Percentiles rank a stretch among this genome's conserved stretches.
phyloP scores from a whole-genome alignment of 2,329 filamentous ascomycete species.

The Penicillium sp. region DNA sequence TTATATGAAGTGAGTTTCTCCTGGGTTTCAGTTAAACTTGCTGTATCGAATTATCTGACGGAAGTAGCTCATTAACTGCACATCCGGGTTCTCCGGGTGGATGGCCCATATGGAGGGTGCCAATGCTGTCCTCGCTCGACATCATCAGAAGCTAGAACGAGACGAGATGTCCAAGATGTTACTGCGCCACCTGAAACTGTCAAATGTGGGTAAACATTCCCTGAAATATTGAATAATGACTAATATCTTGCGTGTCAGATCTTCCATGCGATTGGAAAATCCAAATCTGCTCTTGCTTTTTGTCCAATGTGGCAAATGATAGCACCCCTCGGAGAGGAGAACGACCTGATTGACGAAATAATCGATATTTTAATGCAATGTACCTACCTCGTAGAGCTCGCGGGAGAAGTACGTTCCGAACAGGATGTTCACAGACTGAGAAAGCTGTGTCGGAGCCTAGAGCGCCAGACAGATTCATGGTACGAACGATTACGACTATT shows the following conservation, averaged over 20 bases:
- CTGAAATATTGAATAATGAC: neutral
- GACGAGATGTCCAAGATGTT: conserved; percentile 15
- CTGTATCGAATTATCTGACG: neutral
- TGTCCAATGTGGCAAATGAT: conserved; percentile 16
- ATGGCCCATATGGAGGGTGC: conserved; percentile 24
- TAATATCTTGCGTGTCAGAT: conserved; percentile 1
- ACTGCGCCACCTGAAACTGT: conserved; percentile 18
- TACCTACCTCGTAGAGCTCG: conserved; percentile 11
- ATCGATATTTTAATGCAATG: conserved; percentile 22
- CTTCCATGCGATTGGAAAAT: conserved; percentile 22
- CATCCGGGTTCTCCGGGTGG: conserved; percentile 19
- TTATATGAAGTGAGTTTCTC: conserved; percentile 16
- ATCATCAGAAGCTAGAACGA: conserved; percentile 11
- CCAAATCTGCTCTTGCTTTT: conserved; percentile 13
- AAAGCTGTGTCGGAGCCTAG: conserved; percentile 1
- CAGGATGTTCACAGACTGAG: conserved; percentile 7
- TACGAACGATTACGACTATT: conserved; percentile 4
- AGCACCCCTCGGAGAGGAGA: conserved; percentile 4
- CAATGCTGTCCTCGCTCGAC: conserved; percentile 19
- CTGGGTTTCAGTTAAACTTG: neutral
- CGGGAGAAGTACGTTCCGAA: neutral
- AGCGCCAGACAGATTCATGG: conserved; percentile 9
- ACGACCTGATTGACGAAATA: conserved; percentile 14
- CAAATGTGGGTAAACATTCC: conserved; percentile 8
- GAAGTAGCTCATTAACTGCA: conserved; percentile 16